A percentile compares a stretch with the other conserved stretches of the same genome.
These are phyloP conservation scores for Aspergillus fumigatiaffinis DNA, from an alignment of 2,329 filamentous ascomycete species.

Conservation along the genomic window DNA sequence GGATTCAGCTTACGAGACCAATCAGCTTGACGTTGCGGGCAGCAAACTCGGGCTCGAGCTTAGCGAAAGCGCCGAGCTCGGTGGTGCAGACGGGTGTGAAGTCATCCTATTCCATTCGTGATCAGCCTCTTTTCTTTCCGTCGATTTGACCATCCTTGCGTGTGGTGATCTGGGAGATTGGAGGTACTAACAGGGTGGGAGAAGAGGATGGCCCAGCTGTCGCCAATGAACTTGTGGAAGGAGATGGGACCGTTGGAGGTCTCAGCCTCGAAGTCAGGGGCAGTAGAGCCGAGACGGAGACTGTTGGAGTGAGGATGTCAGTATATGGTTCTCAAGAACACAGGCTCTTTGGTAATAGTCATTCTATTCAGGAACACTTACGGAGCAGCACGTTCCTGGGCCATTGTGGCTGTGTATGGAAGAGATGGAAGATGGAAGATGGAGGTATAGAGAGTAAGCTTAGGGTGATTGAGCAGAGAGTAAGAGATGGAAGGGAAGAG, in stretches of 20 bases:
- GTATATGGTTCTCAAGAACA: not conserved
- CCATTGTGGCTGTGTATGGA: slow-evolving; percentile 33
- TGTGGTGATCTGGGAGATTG: not conserved
- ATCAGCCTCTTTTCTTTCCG: not conserved
- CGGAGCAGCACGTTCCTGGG: slow-evolving; percentile 41
- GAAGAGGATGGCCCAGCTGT: slow-evolving; percentile 68
- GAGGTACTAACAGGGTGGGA: slow-evolving; percentile 55
- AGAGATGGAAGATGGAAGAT: not conserved
- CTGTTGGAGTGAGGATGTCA: slow-evolving; percentile 25
- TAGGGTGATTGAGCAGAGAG: not conserved
- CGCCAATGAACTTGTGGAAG: slow-evolving; percentile 69
- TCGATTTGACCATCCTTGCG: not conserved
- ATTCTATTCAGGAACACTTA: slow-evolving; percentile 23
- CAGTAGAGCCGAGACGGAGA: slow-evolving; percentile 62
- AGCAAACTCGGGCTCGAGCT: slow-evolving; percentile 83
- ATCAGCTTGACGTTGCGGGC: slow-evolving; percentile 89
- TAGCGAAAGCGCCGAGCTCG: slow-evolving; percentile 90
- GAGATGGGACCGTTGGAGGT: slow-evolving; percentile 64
- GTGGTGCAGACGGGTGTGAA: slow-evolving; percentile 96
- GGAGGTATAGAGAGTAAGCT: slow-evolving; percentile 6
- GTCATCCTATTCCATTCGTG: slow-evolving; percentile 50
- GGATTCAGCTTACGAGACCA: slow-evolving; percentile 55
- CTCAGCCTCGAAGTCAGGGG: slow-evolving; percentile 66
- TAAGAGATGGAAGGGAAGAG: slow-evolving; percentile 3
- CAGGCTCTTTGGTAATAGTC: not conserved